These are phyloP conservation scores for Cercophora samala DNA, from an alignment of 495 filamentous ascomycete species.

Conservation along the genomic window DNA sequence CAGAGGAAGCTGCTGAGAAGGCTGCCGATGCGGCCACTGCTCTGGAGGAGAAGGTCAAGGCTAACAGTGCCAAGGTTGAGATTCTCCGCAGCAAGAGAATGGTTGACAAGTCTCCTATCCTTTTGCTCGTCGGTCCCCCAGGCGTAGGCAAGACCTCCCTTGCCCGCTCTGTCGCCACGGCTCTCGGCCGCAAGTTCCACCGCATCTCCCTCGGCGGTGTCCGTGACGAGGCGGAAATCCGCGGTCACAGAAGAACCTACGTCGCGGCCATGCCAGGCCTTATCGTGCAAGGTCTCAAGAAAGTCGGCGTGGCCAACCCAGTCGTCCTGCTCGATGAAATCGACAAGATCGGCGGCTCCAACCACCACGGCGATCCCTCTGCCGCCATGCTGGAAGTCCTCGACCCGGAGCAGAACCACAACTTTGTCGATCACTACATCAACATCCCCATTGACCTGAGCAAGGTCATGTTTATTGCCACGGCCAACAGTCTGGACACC, in stretches of 20 bases:
- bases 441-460: constrained; percentile 94
- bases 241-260: constrained; percentile 93
- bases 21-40: constrained; percentile 28
- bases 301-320: constrained; percentile 92
- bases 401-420: constrained; percentile 95
- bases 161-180: constrained; percentile 87
- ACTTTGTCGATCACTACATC: constrained; percentile 94
- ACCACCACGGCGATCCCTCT: constrained; percentile 93
- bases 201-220: constrained; percentile 96
- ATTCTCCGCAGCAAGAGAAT: constrained; percentile 69
- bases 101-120: constrained; percentile 92
- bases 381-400: constrained; percentile 99
- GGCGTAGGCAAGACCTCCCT: constrained; percentile 96
- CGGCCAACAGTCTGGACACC: constrained; percentile 91
- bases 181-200: constrained; percentile 93
- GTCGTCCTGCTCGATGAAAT: constrained; percentile 98
- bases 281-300: constrained; percentile 91
- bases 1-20: constrained; percentile 8
- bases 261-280: constrained; percentile 98
- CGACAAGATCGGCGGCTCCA: constrained; percentile 91
- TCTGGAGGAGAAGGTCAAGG: constrained; percentile 43
- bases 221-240: constrained; percentile 92
- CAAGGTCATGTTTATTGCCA: constrained; percentile 98
- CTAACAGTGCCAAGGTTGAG: constrained; percentile 59
- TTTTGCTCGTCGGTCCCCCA: constrained; percentile 90